Evolutionary conservation across 2,329 filamentous ascomycete genomes (phyloP).

Genomic region (Trichoderma arundinaceum): DNA sequence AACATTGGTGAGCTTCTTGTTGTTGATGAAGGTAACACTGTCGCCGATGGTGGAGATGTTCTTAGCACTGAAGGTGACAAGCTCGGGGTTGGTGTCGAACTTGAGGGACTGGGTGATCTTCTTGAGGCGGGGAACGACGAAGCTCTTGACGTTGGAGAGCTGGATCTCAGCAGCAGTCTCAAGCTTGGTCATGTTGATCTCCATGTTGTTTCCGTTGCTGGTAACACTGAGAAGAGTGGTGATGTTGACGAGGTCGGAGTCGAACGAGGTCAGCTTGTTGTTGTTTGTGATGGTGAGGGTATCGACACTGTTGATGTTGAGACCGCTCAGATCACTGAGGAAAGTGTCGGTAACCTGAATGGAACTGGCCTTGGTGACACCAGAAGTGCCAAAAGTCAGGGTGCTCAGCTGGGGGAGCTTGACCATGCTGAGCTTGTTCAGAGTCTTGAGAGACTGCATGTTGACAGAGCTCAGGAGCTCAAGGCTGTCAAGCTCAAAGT

Average conservation of each 20-base stretch:
- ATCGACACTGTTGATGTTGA: constrained; percentile 76
- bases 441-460: constrained; percentile 67
- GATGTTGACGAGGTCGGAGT: constrained; percentile 79
- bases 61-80: constrained; percentile 64
- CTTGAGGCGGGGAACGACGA: constrained; percentile 75
- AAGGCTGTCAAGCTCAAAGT: constrained; percentile 72
- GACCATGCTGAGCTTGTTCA: constrained; percentile 72
- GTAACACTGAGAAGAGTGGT: constrained; percentile 72
- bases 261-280: constrained; percentile 74
- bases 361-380: constrained; percentile 68
- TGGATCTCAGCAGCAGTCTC: constrained; percentile 57
- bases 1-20: constrained; percentile 71
- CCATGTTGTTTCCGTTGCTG: constrained; percentile 77
- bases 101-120: constrained; percentile 79
- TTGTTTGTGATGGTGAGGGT: constrained; percentile 91
- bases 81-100: constrained; percentile 77
- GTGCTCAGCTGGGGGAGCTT: constrained; percentile 68
- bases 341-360: constrained; percentile 86
- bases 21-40: constrained; percentile 66
- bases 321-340: constrained; percentile 76
- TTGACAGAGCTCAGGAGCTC: constrained; percentile 71
- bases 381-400: constrained; percentile 56
- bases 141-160: constrained; percentile 76
- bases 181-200: constrained; percentile 78
- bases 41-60: constrained; percentile 72